Evolutionary conservation across 2,329 filamentous ascomycete species (phyloP), one percentile per base, ranked within the genome.

Genomic region (Curvularia sp.): DNA sequence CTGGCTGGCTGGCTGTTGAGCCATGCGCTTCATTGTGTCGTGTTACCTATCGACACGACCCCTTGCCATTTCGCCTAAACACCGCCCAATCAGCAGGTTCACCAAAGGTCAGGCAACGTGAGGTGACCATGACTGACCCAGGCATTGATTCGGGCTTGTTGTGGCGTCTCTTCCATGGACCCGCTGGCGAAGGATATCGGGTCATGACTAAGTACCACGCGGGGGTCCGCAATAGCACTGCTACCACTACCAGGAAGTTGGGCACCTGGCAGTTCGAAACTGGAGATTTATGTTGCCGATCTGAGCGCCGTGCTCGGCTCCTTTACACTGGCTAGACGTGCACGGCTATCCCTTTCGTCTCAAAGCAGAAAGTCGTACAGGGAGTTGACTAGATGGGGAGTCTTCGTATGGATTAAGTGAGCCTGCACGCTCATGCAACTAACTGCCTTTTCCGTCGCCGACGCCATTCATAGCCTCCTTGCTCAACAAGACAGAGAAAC

Each of bases 301-400:
- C 63, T 59, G 49, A 58, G 57, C 58, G 30, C 63, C 54, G 54
- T 58, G 55, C 20, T 58, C 59, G 57, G 55, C 58, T 63, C 58
- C 58, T 64, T 62, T 57, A 49, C 42, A 50, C 53, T 54, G 56
- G 65, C 65, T 65, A 65, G 63, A 58, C 20, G 15, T 42, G 66
- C 62, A 62, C 62, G 63, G 60, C 48, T 50, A 47, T 42, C 46
- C 47, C 50, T 51, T 49, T 58, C 42, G 50, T 26, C 52, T 54
- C 33, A 42, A 59, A 58, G 46, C 35, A 52, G 61, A 49, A 46
- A 42, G 18, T 33, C 28, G 22, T 26, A 51, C 44, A 42, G 26
- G 49, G 43, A 48, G 46, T 59, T 53, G 52, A 41, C 51, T 57
- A 18, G 28, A 33, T 49, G 38, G n/a, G 49, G 47, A 42, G 46